phyloP scores from a whole-genome alignment of 148 eudicot genomes.

The Vaccinium darrowii region DNA sequence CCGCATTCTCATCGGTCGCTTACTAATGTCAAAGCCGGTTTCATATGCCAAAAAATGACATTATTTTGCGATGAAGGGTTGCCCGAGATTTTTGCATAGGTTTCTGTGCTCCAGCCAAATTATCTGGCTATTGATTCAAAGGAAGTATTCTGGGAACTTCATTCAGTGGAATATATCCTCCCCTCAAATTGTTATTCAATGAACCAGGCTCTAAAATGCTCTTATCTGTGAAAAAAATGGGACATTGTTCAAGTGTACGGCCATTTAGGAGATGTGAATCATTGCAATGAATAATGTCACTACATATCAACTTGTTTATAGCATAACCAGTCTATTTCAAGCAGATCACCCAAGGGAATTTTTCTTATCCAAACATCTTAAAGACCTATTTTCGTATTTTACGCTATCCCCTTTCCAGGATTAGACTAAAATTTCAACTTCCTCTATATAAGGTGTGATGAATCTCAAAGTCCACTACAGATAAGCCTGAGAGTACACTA shows the following conservation, averaged over 20 bases:
- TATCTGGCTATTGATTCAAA: neutral
- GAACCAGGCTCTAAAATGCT: neutral
- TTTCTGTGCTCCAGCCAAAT: neutral
- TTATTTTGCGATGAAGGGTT: neutral
- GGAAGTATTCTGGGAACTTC: neutral
- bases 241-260: neutral
- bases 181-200: neutral
- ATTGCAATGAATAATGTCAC: neutral
- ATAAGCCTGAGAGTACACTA: slow-evolving; percentile 7
- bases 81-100: neutral
- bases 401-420: neutral
- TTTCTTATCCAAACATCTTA: slow-evolving; percentile 2
- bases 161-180: neutral
- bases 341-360: neutral
- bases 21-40: neutral
- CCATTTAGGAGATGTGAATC: neutral
- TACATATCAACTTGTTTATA: neutral
- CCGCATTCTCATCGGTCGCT: neutral
- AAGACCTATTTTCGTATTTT: neutral
- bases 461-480: slow-evolving; percentile 15
- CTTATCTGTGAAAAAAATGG: neutral
- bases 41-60: neutral
- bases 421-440: neutral
- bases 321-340: neutral
- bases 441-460: slow-evolving; percentile 21